Evolutionary conservation across 176 grass and related monocot genomes (phyloP).

Genomic region (Zea luxurians): DNA sequence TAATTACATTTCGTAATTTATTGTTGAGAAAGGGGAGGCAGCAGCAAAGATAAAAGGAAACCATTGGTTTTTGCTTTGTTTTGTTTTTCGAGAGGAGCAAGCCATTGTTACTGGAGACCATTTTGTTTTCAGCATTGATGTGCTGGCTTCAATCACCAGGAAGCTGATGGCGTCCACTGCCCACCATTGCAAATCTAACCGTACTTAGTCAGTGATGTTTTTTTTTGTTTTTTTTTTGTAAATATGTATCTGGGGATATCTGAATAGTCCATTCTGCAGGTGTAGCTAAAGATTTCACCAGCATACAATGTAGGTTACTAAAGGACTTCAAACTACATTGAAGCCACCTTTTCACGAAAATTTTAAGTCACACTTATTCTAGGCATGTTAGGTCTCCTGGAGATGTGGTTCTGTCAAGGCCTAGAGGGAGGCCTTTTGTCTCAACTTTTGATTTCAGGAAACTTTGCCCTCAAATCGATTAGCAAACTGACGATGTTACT

Average conservation of each 20-base stretch:
- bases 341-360: not conserved
- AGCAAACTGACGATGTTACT: conserved; percentile 6
- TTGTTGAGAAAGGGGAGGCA: not conserved
- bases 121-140: not conserved
- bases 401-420: not conserved
- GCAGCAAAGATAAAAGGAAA: not conserved
- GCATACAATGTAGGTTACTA: not conserved
- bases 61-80: not conserved
- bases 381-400: not conserved
- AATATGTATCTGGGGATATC: not conserved
- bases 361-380: not conserved
- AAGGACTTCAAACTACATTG: not conserved
- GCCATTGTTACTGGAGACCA: not conserved
- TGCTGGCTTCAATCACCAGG: too few species aligned
- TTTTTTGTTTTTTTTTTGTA: too few species aligned
- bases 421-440: not conserved
- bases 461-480: not conserved
- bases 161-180: too few species aligned
- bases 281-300: not conserved
- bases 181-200: too few species aligned
- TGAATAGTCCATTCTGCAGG: not conserved
- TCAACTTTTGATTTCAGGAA: not conserved
- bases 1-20: not conserved
- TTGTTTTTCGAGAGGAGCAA: too few species aligned
- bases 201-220: too few species aligned